Conservation (phyloP, 129 eudicot species). For the Tagetes erecta region DNA sequence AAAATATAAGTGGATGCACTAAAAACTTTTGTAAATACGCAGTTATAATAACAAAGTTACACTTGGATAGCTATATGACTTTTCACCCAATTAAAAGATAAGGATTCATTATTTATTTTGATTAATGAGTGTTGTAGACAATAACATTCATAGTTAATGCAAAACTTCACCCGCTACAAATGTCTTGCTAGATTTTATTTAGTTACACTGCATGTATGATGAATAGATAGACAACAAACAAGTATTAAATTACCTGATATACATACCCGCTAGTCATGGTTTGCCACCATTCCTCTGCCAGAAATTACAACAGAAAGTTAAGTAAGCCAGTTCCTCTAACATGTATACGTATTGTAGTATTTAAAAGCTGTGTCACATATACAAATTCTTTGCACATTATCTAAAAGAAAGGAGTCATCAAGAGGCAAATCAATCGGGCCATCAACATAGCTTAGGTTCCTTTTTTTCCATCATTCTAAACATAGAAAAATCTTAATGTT, state of each 20-base stretch:
- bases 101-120: neutral
- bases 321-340: neutral
- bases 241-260: constrained; percentile 62
- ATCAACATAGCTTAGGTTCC: constrained; percentile 81
- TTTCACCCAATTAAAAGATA: constrained; percentile 10
- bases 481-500: too few relatives aligned
- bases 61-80: constrained; percentile 14
- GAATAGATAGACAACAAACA: constrained; percentile 13
- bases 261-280: constrained; percentile 80
- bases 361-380: constrained; percentile 68
- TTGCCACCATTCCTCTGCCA: constrained; percentile 80
- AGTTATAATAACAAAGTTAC: constrained; percentile 15
- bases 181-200: too few relatives aligned
- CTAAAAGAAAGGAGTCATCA: constrained; percentile 64
- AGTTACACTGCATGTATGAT: constrained; percentile 17
- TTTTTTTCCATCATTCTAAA: constrained; percentile 85
- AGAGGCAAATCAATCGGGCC: constrained; percentile 81
- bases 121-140: neutral
- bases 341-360: too few relatives aligned
- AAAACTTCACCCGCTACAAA: too few relatives aligned
- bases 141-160: too few relatives aligned
- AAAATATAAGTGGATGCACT: neutral
- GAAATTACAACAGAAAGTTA: constrained; percentile 7
- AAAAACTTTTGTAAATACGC: constrained; percentile 1
- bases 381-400: constrained; percentile 72